Percentiles rank a stretch among this genome's conserved stretches.
Conservation (phyloP, 164 flowering plant genomes). For the Annona cherimola region DNA sequence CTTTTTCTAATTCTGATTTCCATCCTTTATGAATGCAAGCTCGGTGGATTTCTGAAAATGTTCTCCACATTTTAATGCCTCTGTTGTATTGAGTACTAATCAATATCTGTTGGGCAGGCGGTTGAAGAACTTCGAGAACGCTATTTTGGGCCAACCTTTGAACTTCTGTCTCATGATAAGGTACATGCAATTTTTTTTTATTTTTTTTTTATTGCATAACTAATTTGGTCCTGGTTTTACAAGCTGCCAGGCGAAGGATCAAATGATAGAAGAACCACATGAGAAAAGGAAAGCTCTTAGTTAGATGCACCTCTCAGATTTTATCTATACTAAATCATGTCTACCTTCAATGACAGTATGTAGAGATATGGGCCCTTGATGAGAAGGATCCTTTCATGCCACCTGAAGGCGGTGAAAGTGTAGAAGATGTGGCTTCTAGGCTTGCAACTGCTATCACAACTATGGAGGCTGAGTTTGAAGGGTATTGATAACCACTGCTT, state of each 20-base stretch:
- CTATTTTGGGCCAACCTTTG: slow-evolving; percentile 84
- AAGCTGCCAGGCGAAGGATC: background rate
- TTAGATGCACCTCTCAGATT: background rate
- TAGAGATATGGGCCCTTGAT: slow-evolving; percentile 92
- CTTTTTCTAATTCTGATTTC: too few species aligned
- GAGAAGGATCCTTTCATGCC: slow-evolving; percentile 71
- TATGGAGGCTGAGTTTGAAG: slow-evolving; percentile 70
- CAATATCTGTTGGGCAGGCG: slow-evolving; percentile 32
- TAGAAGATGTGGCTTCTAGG: slow-evolving; percentile 76
- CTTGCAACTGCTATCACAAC: slow-evolving; percentile 51
- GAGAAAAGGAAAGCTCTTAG: background rate
- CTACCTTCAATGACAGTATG: slow-evolving; percentile 39
- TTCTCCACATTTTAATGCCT: too few species aligned
- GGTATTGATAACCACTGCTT: slow-evolving; percentile 33
- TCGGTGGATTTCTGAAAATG: too few species aligned
- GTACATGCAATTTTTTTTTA: slow-evolving; percentile 32
- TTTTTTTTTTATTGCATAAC: background rate
- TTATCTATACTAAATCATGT: background rate
- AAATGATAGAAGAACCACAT: background rate
- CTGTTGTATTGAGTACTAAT: background rate
- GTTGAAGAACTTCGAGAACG: slow-evolving; percentile 82
- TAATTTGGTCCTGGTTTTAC: background rate
- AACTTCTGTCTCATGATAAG: slow-evolving; percentile 80
- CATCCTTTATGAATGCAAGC: too few species aligned
- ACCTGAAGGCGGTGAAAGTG: slow-evolving; percentile 97